Evolutionary conservation across 2,329 filamentous ascomycete genomes (phyloP).

Genomic region (Dothideomycetes sp.): DNA sequence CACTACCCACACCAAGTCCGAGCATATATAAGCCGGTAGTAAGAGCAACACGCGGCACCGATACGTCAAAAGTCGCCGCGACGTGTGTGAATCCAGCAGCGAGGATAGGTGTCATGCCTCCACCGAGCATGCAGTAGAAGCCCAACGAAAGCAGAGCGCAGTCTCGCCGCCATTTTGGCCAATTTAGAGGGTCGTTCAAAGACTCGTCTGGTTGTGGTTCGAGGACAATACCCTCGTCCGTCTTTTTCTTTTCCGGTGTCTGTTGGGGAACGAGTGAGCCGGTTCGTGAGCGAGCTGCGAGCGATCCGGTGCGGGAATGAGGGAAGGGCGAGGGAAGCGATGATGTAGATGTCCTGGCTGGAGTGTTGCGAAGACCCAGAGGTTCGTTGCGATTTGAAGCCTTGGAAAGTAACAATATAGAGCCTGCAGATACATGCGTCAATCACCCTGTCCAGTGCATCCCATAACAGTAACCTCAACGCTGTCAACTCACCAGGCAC

Average conservation of each 20-base stretch:
- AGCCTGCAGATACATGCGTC: constrained; percentile 40
- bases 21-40: constrained; percentile 93
- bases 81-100: constrained; percentile 85
- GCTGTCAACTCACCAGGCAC: constrained; percentile 60
- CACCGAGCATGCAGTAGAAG: constrained; percentile 87
- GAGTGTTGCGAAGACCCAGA: constrained; percentile 52
- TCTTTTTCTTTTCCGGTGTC: constrained; percentile 56
- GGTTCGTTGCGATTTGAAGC: constrained; percentile 52
- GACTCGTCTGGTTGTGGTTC: constrained; percentile 90
- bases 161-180: constrained; percentile 75
- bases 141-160: constrained; percentile 71
- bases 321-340: constrained; percentile 20
- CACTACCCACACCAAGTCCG: constrained; percentile 76
- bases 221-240: constrained; percentile 75
- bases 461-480: no score
- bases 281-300: constrained; percentile 12
- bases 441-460: no score
- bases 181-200: constrained; percentile 84
- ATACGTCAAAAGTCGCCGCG: constrained; percentile 55
- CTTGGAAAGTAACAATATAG: constrained; percentile 50
- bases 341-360: constrained; percentile 37
- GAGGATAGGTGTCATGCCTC: constrained; percentile 82
- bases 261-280: constrained; percentile 8
- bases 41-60: constrained; percentile 64
- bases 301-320: constrained; percentile 4